Base-by-base conservation (phyloP, 768 basidiomycete species). In the Flagelloscypha sp. region DNA sequence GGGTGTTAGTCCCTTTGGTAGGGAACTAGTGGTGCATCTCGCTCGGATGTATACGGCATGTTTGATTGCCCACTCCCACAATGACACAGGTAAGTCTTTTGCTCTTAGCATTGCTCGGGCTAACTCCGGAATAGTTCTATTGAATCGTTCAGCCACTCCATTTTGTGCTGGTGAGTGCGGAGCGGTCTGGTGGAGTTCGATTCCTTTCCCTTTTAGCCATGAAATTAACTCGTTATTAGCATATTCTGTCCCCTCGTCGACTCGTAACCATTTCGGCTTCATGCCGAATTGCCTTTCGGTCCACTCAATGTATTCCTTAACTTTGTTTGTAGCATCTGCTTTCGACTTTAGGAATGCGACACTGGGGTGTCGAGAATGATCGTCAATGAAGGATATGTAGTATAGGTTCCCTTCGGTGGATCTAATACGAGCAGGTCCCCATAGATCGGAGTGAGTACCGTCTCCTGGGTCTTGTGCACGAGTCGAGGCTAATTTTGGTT, bases 401-500 rank as follows among this genome's bases (percentile, higher is more conserved):
- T 58, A 62, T 19, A 40, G 37, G 16, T 34, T 47, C 7, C 47
- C 44, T 15, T 46, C 33, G 7, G 54, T 52, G 3, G 52, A 52
- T 11, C 29, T 24, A 1, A 40, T 42, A 6, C 37, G 41, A 2
- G 49, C 48, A 1, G 55, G 55, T 27, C 60, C 58, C 55, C 58
- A 63, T 0, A 63, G 41, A 42, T 63, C 55, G 40, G 41, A 35
- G 42, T 36, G 48, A 44, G 29, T 45, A 12, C 37, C 30, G 17
- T 50, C 43, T 2, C 48, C 52, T 23, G 47, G 41, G 29, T 45
- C 38, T 3, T 30, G 35, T 36, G 46, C 44, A 24, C 22, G 25
- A 8, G 40, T 40, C 38, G 41, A 34, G 21, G 59, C 52, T 34
- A 54, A 45, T n/a, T 53, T 45, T 18, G 61, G 63, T 32, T 59